These are phyloP conservation scores for Mucor mucedo DNA, from an alignment of 371 early-diverging fungal genomes.

Conservation along the genomic window DNA sequence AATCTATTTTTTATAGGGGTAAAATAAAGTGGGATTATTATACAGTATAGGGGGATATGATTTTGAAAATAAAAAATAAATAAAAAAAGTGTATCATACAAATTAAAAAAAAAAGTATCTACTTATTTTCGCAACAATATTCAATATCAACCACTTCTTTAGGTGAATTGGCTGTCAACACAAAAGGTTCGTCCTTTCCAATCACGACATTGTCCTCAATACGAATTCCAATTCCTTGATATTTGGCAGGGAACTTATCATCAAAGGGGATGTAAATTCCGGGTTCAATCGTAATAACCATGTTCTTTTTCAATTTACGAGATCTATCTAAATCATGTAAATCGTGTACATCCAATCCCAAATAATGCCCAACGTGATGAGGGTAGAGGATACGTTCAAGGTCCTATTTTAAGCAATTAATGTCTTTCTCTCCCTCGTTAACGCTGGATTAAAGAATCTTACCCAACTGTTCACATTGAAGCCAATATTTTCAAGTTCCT, in stretches of 20 bases:
- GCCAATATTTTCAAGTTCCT: constrained; percentile 71
- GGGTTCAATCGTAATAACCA: constrained; percentile 96
- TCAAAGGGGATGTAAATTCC: constrained; percentile 91
- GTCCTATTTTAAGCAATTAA: constrained; percentile 44
- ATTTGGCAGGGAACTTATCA: constrained; percentile 76
- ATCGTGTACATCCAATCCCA: constrained; percentile 96
- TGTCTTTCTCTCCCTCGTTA: no score
- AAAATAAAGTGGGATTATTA: not conserved
- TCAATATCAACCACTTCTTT: constrained; percentile 92
- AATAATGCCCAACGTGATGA: constrained; percentile 94
- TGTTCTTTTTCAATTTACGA: constrained; percentile 72
- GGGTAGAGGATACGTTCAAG: constrained; percentile 82
- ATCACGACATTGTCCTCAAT: constrained; percentile 96
- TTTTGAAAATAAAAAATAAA: not conserved
- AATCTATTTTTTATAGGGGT: constrained; percentile 16
- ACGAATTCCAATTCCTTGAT: constrained; percentile 92
- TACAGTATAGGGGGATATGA: not conserved
- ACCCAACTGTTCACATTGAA: constrained; percentile 62
- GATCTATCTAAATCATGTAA: constrained; percentile 75
- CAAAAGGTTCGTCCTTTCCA: constrained; percentile 68
- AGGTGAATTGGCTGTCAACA: constrained; percentile 80
- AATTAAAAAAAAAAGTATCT: constrained; percentile 5
- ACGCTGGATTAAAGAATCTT: constrained; percentile 6
- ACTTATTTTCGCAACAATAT: constrained; percentile 54
- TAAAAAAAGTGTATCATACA: constrained; percentile 8